phyloP scores from a whole-genome alignment of 495 filamentous ascomycete genomes.

The Pseudoneurospora amorphoporcata region DNA sequence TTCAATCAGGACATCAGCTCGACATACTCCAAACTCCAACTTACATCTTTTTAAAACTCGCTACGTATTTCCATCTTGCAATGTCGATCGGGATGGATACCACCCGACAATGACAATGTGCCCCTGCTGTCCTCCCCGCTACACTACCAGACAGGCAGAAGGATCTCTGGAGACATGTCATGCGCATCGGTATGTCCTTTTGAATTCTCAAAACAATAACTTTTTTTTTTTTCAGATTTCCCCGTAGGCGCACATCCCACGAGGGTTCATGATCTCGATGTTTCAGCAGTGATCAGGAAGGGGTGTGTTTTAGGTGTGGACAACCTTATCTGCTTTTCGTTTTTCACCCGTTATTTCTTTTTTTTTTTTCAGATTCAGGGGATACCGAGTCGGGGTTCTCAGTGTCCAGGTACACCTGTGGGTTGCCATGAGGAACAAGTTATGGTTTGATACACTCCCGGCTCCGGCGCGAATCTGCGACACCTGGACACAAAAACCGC shows the following conservation, averaged over 20 bases:
- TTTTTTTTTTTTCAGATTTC: neutral
- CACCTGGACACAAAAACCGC: neutral
- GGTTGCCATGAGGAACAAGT: neutral
- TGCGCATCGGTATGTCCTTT: neutral
- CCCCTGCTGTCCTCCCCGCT: neutral
- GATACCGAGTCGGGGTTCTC: neutral
- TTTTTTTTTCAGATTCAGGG: neutral
- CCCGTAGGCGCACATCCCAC: neutral
- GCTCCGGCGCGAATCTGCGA: neutral
- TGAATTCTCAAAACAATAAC: neutral
- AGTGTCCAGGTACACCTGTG: neutral
- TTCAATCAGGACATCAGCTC: neutral
- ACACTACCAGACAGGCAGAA: neutral
- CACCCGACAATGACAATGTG: neutral
- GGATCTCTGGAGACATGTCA: neutral
- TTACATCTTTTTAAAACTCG: neutral
- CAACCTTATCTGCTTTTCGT: neutral
- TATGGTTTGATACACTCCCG: neutral
- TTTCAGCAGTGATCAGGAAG: neutral
- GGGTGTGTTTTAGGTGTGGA: neutral
- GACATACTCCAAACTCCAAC: neutral
- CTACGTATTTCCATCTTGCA: neutral
- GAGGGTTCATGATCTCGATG: neutral
- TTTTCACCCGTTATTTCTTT: neutral
- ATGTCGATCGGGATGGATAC: neutral